Percentiles rank a stretch among this genome's conserved stretches.
phyloP scores from a whole-genome alignment of 2,329 filamentous ascomycete species.

The Cyphellophora attinorum region DNA sequence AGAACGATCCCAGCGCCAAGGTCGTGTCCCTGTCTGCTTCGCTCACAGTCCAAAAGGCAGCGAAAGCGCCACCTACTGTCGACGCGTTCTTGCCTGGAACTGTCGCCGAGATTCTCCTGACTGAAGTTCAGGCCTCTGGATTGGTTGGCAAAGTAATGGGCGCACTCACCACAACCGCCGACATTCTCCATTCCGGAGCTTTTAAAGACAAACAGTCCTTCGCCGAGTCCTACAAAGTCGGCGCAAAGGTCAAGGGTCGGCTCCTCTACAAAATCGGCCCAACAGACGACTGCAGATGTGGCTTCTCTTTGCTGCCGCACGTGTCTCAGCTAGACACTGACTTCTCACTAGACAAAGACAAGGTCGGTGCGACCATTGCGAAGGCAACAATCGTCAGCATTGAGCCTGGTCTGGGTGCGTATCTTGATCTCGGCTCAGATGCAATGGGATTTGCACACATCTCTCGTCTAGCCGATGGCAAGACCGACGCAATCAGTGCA shows the following conservation, averaged over 20 bases:
- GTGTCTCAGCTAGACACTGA: conserved; percentile 52
- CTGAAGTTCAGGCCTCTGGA: conserved; percentile 64
- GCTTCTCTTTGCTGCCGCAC: conserved; percentile 81
- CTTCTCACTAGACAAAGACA: conserved; percentile 20
- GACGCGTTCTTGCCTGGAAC: conserved; percentile 86
- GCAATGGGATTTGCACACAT: conserved; percentile 87
- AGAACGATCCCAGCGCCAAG: conserved; percentile 66
- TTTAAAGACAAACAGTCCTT: conserved; percentile 54
- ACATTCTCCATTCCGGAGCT: conserved; percentile 77
- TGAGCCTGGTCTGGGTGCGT: conserved; percentile 70
- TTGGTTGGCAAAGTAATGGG: conserved; percentile 86
- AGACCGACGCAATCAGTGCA: conserved; percentile 72
- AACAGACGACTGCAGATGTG: conserved; percentile 70
- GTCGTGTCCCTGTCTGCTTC: conserved; percentile 78
- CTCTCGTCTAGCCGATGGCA: conserved; percentile 80
- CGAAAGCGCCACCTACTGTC: conserved; percentile 73
- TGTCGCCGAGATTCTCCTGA: conserved; percentile 74
- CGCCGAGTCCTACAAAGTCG: conserved; percentile 68
- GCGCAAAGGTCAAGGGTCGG: conserved; percentile 74
- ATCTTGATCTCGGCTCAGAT: conserved; percentile 59
- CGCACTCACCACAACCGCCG: conserved; percentile 79
- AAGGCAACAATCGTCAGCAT: conserved; percentile 67
- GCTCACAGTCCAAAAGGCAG: conserved; percentile 34
- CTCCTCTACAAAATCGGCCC: conserved; percentile 80
- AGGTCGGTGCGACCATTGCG: conserved; percentile 27